Conservation (phyloP, 352 stramenopile species). For the Pythium phragmitis region DNA sequence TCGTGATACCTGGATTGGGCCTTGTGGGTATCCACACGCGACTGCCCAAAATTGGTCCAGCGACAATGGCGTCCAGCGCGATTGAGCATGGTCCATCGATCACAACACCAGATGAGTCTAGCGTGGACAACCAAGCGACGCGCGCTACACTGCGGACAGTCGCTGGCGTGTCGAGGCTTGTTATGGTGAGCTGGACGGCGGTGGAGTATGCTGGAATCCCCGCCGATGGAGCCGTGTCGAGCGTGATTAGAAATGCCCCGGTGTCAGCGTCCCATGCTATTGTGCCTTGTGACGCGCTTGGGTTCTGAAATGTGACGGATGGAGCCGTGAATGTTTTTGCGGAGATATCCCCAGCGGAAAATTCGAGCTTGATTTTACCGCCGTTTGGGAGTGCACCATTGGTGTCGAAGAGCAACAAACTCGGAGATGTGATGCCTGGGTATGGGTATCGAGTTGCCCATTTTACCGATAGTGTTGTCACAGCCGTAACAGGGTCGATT, state of each 20-base stretch:
- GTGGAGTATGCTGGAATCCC: conserved; percentile 36
- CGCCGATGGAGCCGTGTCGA: conserved; percentile 9
- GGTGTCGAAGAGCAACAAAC: conserved; percentile 42
- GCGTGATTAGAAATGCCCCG: conserved; percentile 21
- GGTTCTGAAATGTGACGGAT: conserved; percentile 30
- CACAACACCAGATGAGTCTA: conserved; percentile 33
- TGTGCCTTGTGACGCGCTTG: conserved; percentile 17
- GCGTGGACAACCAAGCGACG: conserved; percentile 37
- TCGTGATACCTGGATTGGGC: conserved; percentile 47
- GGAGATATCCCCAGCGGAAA: conserved; percentile 43
- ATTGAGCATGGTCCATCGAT: conserved; percentile 56
- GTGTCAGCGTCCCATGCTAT: conserved; percentile 32
- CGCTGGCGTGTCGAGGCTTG: conserved; percentile 39
- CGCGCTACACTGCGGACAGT: conserved; percentile 33
- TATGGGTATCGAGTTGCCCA: conserved; percentile 43
- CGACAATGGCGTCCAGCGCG: conserved; percentile 40
- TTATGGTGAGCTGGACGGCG: conserved; percentile 34
- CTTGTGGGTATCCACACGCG: conserved; percentile 44
- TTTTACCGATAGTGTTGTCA: conserved; percentile 31
- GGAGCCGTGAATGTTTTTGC: conserved; percentile 28
- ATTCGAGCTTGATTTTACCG: conserved; percentile 37
- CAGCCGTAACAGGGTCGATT: conserved; percentile 39
- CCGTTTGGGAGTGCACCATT: conserved; percentile 42
- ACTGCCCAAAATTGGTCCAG: conserved; percentile 45
- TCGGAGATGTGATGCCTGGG: conserved; percentile 48